Evolutionary conservation across 352 stramenopile species (phyloP).

Genomic region (Globisporangium sylvaticum): DNA sequence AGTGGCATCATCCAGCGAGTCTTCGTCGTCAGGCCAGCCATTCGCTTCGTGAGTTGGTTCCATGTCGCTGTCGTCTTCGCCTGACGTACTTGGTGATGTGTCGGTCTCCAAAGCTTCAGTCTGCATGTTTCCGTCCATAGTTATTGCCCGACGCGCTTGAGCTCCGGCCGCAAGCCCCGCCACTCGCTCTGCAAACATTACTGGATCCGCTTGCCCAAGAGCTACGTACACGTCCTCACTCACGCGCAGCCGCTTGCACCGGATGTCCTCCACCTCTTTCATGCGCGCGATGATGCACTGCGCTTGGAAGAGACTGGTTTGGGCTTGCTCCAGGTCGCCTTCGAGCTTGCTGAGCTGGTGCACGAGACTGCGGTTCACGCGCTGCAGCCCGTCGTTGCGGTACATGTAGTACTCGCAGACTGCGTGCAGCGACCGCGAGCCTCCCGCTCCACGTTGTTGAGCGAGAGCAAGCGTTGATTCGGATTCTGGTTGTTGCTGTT

Average conservation of each 20-base stretch:
- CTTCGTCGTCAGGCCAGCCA: neutral
- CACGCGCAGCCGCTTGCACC: neutral
- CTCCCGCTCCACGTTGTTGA: neutral
- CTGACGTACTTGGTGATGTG: neutral
- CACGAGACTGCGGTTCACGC: conserved; percentile 13
- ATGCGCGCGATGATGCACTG: conserved; percentile 10
- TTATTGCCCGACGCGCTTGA: neutral
- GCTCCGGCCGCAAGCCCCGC: too few species aligned
- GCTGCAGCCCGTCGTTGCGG: conserved; percentile 9
- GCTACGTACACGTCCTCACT: neutral
- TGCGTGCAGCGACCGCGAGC: neutral
- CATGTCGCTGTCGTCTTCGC: neutral
- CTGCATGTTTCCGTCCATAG: neutral
- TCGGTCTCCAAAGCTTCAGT: neutral
- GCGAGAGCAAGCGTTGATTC: neutral
- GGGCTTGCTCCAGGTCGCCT: conserved; percentile 2
- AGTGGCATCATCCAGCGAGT: neutral
- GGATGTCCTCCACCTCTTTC: conserved; percentile 12
- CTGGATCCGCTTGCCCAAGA: conserved; percentile 1
- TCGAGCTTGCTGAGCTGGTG: conserved; percentile 16
- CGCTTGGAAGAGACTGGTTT: conserved; percentile 7
- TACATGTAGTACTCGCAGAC: conserved; percentile 13
- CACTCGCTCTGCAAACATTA: neutral
- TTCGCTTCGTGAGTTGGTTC: too few species aligned
- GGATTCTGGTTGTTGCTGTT: neutral